Percentiles rank a stretch among this genome's conserved stretches.
Conservation (phyloP, 1,284 basidiomycete genomes). For the Mycosarcoma mackinlayi region DNA sequence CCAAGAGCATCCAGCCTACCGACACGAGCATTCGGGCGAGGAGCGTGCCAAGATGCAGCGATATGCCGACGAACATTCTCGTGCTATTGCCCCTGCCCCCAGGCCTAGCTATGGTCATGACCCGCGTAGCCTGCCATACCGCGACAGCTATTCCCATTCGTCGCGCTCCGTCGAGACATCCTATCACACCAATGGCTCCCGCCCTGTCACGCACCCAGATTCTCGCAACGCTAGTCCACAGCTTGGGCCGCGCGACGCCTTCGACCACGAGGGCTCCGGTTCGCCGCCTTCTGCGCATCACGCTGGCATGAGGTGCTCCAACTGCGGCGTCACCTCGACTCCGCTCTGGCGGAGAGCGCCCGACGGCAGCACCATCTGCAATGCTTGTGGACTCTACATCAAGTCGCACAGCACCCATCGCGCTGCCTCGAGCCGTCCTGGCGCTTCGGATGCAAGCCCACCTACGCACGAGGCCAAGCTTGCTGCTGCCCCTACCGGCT, state of each 20-base stretch:
- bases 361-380: constrained; percentile 88
- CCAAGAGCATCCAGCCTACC: constrained; percentile 29
- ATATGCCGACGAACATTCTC: constrained; percentile 34
- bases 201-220: constrained; percentile 12
- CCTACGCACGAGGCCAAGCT: constrained; percentile 20
- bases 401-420: constrained; percentile 53
- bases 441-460: constrained; percentile 30
- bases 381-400: constrained; percentile 73
- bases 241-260: constrained; percentile 13
- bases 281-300: constrained; percentile 37
- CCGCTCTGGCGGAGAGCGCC: constrained; percentile 88
- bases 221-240: constrained; percentile 33
- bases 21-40: constrained; percentile 33
- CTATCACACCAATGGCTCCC: constrained; percentile 25
- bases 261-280: constrained; percentile 26
- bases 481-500: constrained; percentile 7
- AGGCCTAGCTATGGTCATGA: constrained; percentile 31
- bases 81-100: constrained; percentile 28
- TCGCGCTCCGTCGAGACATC: constrained; percentile 20
- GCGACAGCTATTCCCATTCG: constrained; percentile 5
- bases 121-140: constrained; percentile 16
- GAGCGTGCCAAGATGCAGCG: constrained; percentile 31
- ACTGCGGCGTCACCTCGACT: constrained; percentile 87
- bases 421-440: constrained; percentile 23
- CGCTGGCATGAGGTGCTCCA: constrained; percentile 74